These are phyloP conservation scores for Aspergillus puulaauensis DNA, from an alignment of 2,329 filamentous ascomycete species.

Conservation along the genomic window DNA sequence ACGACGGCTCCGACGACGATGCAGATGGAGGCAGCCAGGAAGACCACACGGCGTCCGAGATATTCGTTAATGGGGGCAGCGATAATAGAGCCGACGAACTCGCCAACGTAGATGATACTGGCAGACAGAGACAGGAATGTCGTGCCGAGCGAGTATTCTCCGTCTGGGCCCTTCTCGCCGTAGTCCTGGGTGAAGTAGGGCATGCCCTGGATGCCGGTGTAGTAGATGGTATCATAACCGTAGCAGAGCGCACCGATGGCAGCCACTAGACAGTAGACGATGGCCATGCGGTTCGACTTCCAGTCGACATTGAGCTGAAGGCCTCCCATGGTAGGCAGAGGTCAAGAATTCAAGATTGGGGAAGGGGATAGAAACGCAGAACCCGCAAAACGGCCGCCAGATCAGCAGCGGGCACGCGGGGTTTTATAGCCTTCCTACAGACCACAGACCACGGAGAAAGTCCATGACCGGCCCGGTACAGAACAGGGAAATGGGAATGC, in stretches of 20 bases:
- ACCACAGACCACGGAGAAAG: too few species aligned
- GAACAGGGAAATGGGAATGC: too few species aligned
- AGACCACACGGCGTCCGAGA: constrained; percentile 36
- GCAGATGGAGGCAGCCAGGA: constrained; percentile 33
- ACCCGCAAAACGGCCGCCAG: not conserved
- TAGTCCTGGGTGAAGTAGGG: constrained; percentile 24
- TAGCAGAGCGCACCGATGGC: constrained; percentile 29
- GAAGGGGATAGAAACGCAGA: not conserved
- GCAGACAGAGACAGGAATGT: constrained; percentile 34
- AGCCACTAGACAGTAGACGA: constrained; percentile 26
- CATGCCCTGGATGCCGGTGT: constrained; percentile 31
- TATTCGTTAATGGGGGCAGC: constrained; percentile 40
- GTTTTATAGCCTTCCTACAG: not conserved
- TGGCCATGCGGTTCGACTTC: constrained; percentile 24
- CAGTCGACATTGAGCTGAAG: constrained; percentile 17
- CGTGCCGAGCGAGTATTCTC: constrained; percentile 21
- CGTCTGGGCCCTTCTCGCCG: constrained; percentile 20
- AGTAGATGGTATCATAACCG: constrained; percentile 31
- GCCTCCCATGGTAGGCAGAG: constrained; percentile 4
- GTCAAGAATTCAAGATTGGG: not conserved
- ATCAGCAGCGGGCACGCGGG: too few species aligned
- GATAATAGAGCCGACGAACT: constrained; percentile 35
- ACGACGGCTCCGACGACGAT: constrained; percentile 32
- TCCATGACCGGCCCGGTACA: too few species aligned
- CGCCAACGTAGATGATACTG: constrained; percentile 43